Evolutionary conservation across 2,329 filamentous ascomycete species (phyloP).

Genomic region (Didymella keratinophila): DNA sequence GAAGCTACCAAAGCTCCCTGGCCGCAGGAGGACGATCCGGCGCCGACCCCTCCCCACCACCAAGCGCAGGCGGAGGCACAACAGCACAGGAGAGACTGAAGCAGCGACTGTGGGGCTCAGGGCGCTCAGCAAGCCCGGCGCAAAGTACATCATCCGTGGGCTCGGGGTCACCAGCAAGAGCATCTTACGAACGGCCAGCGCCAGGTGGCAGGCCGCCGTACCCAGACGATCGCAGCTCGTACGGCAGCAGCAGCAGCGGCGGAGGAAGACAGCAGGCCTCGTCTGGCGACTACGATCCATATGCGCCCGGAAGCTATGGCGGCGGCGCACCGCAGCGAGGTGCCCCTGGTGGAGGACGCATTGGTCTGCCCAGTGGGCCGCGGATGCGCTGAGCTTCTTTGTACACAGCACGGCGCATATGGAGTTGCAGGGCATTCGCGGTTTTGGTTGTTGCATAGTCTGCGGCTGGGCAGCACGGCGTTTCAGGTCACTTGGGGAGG

Average conservation of each 20-base stretch:
- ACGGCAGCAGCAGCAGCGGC: slow-evolving; percentile 32
- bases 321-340: slow-evolving; percentile 36
- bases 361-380: slow-evolving; percentile 51
- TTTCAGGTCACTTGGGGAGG: neutral
- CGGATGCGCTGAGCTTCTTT: slow-evolving; percentile 42
- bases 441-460: slow-evolving; percentile 14
- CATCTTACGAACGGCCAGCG: slow-evolving; percentile 39
- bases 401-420: slow-evolving; percentile 29
- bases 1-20: slow-evolving; percentile 72
- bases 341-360: slow-evolving; percentile 42
- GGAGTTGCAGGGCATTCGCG: slow-evolving; percentile 22
- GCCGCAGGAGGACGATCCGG: slow-evolving; percentile 49
- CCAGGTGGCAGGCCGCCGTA: slow-evolving; percentile 38
- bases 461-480: slow-evolving; percentile 18
- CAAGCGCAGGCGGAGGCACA: slow-evolving; percentile 53
- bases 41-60: slow-evolving; percentile 48
- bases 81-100: slow-evolving; percentile 84
- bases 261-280: slow-evolving; percentile 40
- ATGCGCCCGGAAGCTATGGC: slow-evolving; percentile 38
- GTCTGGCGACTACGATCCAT: slow-evolving; percentile 44
- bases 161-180: slow-evolving; percentile 30
- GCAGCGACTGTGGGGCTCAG: slow-evolving; percentile 77
- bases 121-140: slow-evolving; percentile 65
- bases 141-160: slow-evolving; percentile 37
- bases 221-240: slow-evolving; percentile 44